Evolutionary conservation across 352 stramenopile species (phyloP), one percentile per base, ranked within the genome.

Genomic region (Globisporangium heterothallicum): DNA sequence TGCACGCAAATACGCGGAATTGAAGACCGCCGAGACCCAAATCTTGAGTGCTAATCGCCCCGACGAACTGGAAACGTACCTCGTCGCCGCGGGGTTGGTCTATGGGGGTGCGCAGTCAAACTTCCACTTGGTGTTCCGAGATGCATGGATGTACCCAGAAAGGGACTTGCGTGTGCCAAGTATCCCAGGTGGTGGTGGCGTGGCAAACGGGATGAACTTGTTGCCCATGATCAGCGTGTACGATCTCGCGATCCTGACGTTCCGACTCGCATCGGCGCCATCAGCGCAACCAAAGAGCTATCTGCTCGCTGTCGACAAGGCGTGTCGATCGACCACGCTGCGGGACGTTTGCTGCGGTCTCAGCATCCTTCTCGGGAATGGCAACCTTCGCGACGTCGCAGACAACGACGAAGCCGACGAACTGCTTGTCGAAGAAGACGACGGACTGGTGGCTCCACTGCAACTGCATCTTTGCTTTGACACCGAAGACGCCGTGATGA

Each of bases 151-250:
- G 70, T 52, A 84, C 50, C 74, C 82, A 3, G 59, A 74, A 25
- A 51, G 49, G 1, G 66, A 79, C 2, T 35, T 90, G 19, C 49
- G 90, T 6, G 75, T 93, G 5, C 79, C 80, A 9, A 85, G 74
- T 36, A 43, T 88, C 22, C 49, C 62, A 8, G 74, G 82, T 3
- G 46, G 56, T 16, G 51, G 38, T 26, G 61, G 56, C 2, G 58
- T 49, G 49, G n/a, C n/a, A n/a, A 56, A 60, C 36, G 78, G 78
- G 13, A 63, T 66, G 8, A 92, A 95, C 50, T 21, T 89, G 34
- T 38, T 95, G 29, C 86, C 86, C 18, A 94, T 86, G 68, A 84
- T 95, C 53, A 86, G 82, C 51, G 68, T 95, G 10, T 87, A 82
- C 54, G 86, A 95, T 49, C 50, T 92, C n/a, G 84, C 73, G 6